phyloP scores from a whole-genome alignment of 2,329 filamentous ascomycete species.

The Fusarium cicatricum region DNA sequence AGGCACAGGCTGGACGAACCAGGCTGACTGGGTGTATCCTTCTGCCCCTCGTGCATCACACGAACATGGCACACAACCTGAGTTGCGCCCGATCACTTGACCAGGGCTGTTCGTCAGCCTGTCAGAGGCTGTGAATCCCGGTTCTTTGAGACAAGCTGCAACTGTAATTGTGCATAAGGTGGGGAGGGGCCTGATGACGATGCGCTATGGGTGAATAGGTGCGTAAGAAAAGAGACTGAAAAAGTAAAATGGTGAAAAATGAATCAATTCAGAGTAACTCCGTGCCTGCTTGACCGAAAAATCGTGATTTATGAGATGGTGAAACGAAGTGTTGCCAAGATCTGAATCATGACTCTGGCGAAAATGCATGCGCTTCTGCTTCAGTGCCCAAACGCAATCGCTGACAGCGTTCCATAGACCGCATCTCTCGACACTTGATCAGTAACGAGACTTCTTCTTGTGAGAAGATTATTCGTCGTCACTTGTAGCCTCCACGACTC shows the following conservation, averaged over 20 bases:
- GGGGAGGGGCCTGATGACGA: too few relatives aligned
- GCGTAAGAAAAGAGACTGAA: not conserved
- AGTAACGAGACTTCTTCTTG: not conserved
- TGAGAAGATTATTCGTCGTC: constrained; percentile 41
- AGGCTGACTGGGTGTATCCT: not conserved
- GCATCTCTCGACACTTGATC: not conserved
- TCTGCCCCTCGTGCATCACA: constrained; percentile 21
- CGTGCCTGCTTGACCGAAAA: constrained; percentile 3
- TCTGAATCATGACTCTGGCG: not conserved
- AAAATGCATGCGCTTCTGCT: not conserved
- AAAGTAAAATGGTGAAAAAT: not conserved
- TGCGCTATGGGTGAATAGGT: not conserved
- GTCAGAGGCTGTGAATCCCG: constrained; percentile 13
- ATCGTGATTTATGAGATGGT: constrained; percentile 12
- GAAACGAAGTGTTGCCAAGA: not conserved
- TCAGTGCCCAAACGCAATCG: not conserved
- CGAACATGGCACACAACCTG: constrained; percentile 7
- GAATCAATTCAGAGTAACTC: constrained; percentile 31
- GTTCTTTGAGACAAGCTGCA: constrained; percentile 6
- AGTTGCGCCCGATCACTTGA: constrained; percentile 27
- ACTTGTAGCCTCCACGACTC: constrained; percentile 54
- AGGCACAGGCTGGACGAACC: not conserved
- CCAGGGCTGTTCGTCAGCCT: constrained; percentile 5
- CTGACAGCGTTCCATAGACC: not conserved
- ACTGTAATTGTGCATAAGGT: constrained; percentile 8